Evolutionary conservation across 2,329 filamentous ascomycete genomes (phyloP).

Genomic region (Ascocoryne sarcoides): DNA sequence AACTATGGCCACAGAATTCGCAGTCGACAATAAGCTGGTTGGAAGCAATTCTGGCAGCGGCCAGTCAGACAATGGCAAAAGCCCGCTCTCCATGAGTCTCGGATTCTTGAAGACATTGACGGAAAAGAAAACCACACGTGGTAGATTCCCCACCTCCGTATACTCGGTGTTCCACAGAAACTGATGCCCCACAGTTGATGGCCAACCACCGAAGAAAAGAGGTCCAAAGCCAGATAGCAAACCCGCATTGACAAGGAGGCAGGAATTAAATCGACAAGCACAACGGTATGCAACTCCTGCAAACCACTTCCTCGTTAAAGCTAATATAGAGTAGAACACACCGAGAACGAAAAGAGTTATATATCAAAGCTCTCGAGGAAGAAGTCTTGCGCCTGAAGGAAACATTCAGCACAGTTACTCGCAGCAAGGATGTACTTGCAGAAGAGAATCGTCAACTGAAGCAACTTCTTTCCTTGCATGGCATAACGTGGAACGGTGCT

Average conservation of each 20-base stretch:
- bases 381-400: constrained; percentile 86
- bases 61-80: constrained; percentile 27
- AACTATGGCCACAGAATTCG: constrained; percentile 23
- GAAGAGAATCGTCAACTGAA: constrained; percentile 75
- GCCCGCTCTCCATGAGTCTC: constrained; percentile 38
- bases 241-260: constrained; percentile 80
- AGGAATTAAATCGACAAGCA: constrained; percentile 91
- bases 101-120: constrained; percentile 57
- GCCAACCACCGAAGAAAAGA: constrained; percentile 66
- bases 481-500: constrained; percentile 33
- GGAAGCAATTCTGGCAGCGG: constrained; percentile 20
- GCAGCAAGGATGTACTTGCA: constrained; percentile 66
- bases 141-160: constrained; percentile 34
- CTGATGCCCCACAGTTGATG: constrained; percentile 46
- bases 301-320: too few species aligned
- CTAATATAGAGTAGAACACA: constrained; percentile 61
- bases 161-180: background rate
- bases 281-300: constrained; percentile 59
- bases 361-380: constrained; percentile 88
- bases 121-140: constrained; percentile 71
- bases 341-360: constrained; percentile 90
- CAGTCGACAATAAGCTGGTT: constrained; percentile 21
- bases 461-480: constrained; percentile 44
- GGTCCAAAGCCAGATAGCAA: constrained; percentile 96
- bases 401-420: constrained; percentile 62